phyloP scores from a whole-genome alignment of 768 basidiomycete species.

The Calvatia gigantea region DNA sequence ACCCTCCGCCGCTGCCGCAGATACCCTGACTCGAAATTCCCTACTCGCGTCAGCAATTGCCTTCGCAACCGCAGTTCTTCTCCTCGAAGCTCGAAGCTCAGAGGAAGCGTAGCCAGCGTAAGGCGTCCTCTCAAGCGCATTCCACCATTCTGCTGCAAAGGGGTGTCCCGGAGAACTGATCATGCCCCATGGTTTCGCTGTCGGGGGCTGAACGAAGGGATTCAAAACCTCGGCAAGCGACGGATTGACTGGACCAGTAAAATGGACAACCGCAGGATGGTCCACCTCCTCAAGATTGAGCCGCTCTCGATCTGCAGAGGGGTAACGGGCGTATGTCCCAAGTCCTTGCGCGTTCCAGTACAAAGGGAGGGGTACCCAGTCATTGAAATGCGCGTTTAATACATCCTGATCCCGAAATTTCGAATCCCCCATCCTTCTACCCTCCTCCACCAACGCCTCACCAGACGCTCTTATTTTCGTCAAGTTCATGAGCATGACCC shows the following conservation, averaged over 20 bases:
- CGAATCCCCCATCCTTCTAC: slow-evolving; percentile 23
- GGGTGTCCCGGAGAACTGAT: slow-evolving; percentile 50
- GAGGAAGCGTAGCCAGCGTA: slow-evolving; percentile 17
- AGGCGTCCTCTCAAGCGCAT: slow-evolving; percentile 32
- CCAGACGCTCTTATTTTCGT: slow-evolving; percentile 28
- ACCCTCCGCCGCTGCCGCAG: too few relatives aligned
- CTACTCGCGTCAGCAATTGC: background rate
- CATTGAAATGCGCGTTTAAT: slow-evolving; percentile 43
- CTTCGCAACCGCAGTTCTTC: background rate
- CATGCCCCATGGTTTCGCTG: slow-evolving; percentile 58
- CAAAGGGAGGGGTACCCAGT: slow-evolving; percentile 40
- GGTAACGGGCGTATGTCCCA: slow-evolving; percentile 44
- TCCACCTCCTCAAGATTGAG: slow-evolving; percentile 32
- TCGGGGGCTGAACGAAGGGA: slow-evolving; percentile 48
- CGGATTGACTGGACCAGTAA: slow-evolving; percentile 55
- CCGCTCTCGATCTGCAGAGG: slow-evolving; percentile 29
- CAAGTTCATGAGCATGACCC: slow-evolving; percentile 51
- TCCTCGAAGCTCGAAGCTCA: background rate
- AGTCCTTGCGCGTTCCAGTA: slow-evolving; percentile 57
- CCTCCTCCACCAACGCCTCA: slow-evolving; percentile 23
- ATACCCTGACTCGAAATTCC: background rate
- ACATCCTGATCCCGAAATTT: slow-evolving; percentile 47
- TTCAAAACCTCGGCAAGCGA: slow-evolving; percentile 41
- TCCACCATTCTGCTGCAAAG: slow-evolving; percentile 46
- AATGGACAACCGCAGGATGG: slow-evolving; percentile 49